Base-by-base conservation (phyloP, 148 eudicot genomes). In the Cornus controversa region DNA sequence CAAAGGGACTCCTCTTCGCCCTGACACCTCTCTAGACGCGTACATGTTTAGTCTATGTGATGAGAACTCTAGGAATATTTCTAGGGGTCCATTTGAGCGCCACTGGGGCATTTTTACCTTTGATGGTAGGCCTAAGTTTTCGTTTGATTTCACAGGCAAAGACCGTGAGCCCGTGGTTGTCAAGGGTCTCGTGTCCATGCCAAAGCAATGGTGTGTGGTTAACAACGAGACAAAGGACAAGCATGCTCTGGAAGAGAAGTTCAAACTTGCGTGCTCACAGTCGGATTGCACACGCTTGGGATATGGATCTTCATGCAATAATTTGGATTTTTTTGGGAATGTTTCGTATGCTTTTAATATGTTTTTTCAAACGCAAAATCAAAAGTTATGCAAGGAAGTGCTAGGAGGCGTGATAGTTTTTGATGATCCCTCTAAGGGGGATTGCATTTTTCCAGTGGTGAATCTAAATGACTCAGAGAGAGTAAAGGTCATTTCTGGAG, bases 321-420 rank as follows among this genome's bases (percentile, higher is more conserved):
- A 66, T 14, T 29, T 92, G 76, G 81, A 78, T 26, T 6, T 4
- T 1, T 53, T 10, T 0, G 85, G 79, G 0, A 81, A 82, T 10
- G 70, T 77, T 31, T 92, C 94, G 0, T 90, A 89, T 50, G 97
- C 93, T 18, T 92, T 91, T 78, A 92, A 92, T 73, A 85, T 78
- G 80, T 89, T 29, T 69, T 92, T 84, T 79, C 97, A 92, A 31
- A 88, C 85, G 86, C 79, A 84, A 6, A 80, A 83, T 28, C 97
- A 92, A 65, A 40, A 6, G 7, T 0, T 40, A 2, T 31, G 34
- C 4, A 0, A 3, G 34, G 34, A 31, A 31, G 4, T 2, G 34
- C 34, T 31, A 31, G 34, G 34, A 3, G 34, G 34, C 34, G 34
- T 6, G 45, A 6, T 40, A 40, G 45, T 40, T 1, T 9, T 40